A percentile compares a stretch with the other conserved stretches of the same genome.
phyloP scores from a whole-genome alignment of 495 filamentous ascomycete genomes.

The Emericellopsis terricola region DNA sequence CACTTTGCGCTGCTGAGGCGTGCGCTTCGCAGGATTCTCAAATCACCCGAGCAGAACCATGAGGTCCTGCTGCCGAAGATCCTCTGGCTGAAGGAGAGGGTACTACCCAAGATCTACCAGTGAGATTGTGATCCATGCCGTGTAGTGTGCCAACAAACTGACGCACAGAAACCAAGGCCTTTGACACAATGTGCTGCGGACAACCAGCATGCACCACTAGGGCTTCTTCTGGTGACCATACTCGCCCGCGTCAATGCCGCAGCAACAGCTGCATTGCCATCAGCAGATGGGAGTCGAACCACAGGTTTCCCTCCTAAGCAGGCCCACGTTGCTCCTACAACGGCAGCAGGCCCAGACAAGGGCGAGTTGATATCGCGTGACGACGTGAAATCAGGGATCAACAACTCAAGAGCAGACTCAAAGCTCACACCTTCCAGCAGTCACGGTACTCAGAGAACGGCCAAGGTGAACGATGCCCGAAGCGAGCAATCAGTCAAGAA shows the following conservation, averaged over 20 bases:
- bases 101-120: constrained; percentile 14
- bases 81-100: constrained; percentile 14
- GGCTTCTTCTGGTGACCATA: constrained; percentile 50
- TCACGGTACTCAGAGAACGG: background rate
- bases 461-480: too few relatives aligned
- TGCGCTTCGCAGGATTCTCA: constrained; percentile 31
- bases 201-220: constrained; percentile 59
- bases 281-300: background rate
- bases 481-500: constrained; percentile 6
- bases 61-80: background rate
- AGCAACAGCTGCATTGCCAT: background rate
- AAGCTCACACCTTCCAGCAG: background rate
- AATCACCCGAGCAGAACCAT: constrained; percentile 14
- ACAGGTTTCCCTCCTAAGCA: background rate
- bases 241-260: constrained; percentile 39
- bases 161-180: constrained; percentile 24
- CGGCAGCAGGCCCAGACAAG: background rate
- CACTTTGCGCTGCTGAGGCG: constrained; percentile 48
- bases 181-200: constrained; percentile 57
- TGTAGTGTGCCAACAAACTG: background rate
- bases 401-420: background rate
- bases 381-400: constrained; percentile 3
- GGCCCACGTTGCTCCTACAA: background rate
- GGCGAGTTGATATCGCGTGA: constrained; percentile 4
- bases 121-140: constrained; percentile 7